A percentile compares a stretch with the other conserved stretches of the same genome.
Conservation (phyloP, 257 asterid species). For the Thymus mandschuricus region DNA sequence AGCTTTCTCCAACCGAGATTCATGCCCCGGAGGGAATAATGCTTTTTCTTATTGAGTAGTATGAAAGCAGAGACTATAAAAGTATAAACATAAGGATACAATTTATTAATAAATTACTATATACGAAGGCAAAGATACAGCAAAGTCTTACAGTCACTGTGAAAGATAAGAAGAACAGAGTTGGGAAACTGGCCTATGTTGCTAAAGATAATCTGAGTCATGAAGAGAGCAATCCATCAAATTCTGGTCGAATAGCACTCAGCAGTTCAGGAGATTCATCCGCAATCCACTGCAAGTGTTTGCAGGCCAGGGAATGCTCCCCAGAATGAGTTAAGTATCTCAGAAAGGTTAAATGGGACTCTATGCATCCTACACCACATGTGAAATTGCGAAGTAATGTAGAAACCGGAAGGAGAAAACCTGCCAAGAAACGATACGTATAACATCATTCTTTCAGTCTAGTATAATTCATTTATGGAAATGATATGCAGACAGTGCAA, state of each 20-base stretch:
- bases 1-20: too few species aligned
- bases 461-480: neutral
- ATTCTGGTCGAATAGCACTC: conserved; percentile 46
- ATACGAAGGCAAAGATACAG: neutral
- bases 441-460: neutral
- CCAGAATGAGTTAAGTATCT: conserved; percentile 51
- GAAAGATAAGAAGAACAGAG: neutral
- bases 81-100: neutral
- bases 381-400: conserved; percentile 45
- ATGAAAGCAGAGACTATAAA: neutral
- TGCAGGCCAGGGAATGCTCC: conserved; percentile 52
- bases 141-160: neutral
- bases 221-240: conserved; percentile 45
- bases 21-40: neutral
- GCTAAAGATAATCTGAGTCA: conserved; percentile 2
- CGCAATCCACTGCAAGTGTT: conserved; percentile 57
- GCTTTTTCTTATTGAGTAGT: neutral
- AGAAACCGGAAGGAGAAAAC: conserved; percentile 52
- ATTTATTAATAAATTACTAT: neutral
- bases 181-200: neutral
- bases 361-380: conserved; percentile 36
- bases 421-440: conserved; percentile 42
- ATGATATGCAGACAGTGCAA: conserved; percentile 17
- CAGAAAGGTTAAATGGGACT: conserved; percentile 57
- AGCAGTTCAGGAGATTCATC: conserved; percentile 49